Evolutionary conservation across 2,329 filamentous ascomycete genomes (phyloP).

Genomic region (Penicillium sumatraense): DNA sequence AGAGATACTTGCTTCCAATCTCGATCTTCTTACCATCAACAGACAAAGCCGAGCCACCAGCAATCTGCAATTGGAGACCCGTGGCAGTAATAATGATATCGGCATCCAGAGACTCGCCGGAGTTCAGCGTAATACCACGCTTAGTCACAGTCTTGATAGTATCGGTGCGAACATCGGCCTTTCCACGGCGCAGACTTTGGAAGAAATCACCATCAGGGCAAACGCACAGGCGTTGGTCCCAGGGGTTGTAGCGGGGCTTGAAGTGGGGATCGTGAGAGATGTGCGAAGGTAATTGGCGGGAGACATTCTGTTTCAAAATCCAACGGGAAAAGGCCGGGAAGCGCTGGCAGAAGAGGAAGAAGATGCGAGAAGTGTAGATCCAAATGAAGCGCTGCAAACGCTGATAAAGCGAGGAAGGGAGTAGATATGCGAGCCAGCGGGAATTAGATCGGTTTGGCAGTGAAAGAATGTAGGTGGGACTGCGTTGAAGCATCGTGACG

Average conservation of each 20-base stretch:
- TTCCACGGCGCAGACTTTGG: constrained; percentile 54
- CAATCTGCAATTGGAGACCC: constrained; percentile 47
- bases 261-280: constrained; percentile 66
- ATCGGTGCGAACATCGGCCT: constrained; percentile 60
- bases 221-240: constrained; percentile 77
- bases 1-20: constrained; percentile 43
- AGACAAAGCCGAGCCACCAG: constrained; percentile 39
- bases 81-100: constrained; percentile 53
- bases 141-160: constrained; percentile 57
- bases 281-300: constrained; percentile 57
- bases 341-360: constrained; percentile 57
- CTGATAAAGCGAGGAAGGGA: constrained; percentile 42
- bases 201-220: constrained; percentile 67
- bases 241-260: constrained; percentile 66
- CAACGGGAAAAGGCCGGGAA: constrained; percentile 58
- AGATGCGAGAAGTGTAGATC: constrained; percentile 54
- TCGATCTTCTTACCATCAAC: constrained; percentile 45
- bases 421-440: constrained; percentile 29
- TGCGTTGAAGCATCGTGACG: constrained; percentile 82
- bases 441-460: constrained; percentile 44
- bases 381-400: constrained; percentile 51
- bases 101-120: constrained; percentile 45
- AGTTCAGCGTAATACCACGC: constrained; percentile 54
- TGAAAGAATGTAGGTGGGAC: constrained; percentile 71
- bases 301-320: constrained; percentile 53